Evolutionary conservation across 441 rosid genomes (phyloP).

Genomic region (Aleurites moluccanus): DNA sequence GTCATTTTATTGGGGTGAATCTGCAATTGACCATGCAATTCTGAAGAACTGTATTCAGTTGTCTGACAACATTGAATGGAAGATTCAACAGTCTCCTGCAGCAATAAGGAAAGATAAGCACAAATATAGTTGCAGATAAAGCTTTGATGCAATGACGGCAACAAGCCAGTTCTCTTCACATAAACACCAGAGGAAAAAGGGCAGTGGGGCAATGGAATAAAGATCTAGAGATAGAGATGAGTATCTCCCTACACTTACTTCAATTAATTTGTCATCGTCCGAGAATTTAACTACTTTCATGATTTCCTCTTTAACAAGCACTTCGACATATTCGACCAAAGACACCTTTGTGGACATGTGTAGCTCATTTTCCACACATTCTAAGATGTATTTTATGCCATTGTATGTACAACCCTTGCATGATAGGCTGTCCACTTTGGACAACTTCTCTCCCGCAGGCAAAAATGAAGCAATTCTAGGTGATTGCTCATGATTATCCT

Average conservation of each 20-base stretch:
- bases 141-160: not conserved
- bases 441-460: slow-evolving; percentile 27
- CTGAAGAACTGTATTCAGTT: slow-evolving; percentile 25
- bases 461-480: slow-evolving; percentile 24
- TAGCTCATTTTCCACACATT: slow-evolving; percentile 64
- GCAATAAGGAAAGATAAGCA: slow-evolving; percentile 17
- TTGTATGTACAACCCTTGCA: slow-evolving; percentile 26
- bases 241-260: slow-evolving; percentile 36
- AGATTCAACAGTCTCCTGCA: slow-evolving; percentile 49
- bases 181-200: not conserved
- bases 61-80: slow-evolving; percentile 25
- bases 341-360: slow-evolving; percentile 48
- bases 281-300: slow-evolving; percentile 35
- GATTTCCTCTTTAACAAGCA: slow-evolving; percentile 56
- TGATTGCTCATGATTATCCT: slow-evolving; percentile 29
- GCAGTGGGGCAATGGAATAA: not conserved
- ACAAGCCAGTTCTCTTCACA: not conserved
- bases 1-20: slow-evolving; percentile 29
- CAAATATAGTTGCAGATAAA: slow-evolving; percentile 10
- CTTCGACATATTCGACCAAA: slow-evolving; percentile 46
- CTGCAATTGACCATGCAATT: slow-evolving; percentile 29
- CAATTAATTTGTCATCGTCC: slow-evolving; percentile 33
- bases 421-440: slow-evolving; percentile 29
- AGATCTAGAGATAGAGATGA: not conserved
- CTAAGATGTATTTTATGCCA: slow-evolving; percentile 41